These are phyloP conservation scores for Venturia nashicola DNA, from an alignment of 2,329 filamentous ascomycete genomes.

Conservation along the genomic window DNA sequence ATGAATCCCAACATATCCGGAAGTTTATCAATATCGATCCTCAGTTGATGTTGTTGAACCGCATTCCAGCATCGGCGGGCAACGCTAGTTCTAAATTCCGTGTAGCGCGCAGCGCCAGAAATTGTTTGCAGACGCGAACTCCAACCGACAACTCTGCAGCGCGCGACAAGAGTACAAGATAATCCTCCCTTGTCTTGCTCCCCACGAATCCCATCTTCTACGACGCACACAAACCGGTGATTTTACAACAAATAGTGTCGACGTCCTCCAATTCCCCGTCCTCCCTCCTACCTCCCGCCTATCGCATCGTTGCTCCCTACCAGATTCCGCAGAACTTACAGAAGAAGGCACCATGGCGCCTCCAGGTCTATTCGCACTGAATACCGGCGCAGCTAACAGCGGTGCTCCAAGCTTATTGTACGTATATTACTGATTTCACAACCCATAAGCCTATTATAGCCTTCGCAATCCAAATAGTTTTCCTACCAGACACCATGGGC, in stretches of 20 bases:
- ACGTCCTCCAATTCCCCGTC: not conserved
- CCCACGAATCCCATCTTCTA: not conserved
- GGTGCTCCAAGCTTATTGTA: constrained; percentile 30
- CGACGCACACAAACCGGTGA: not conserved
- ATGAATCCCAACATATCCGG: not conserved
- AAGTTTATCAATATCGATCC: not conserved
- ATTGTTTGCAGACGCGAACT: constrained; percentile 1
- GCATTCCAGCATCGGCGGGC: not conserved
- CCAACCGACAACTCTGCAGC: not conserved
- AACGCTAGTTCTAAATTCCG: not conserved
- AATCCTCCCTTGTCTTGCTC: not conserved
- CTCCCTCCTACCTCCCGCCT: not conserved
- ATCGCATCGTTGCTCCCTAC: not conserved
- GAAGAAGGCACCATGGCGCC: constrained; percentile 29
- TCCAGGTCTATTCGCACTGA: constrained; percentile 36
- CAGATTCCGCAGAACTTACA: constrained; percentile 18
- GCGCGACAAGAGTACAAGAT: not conserved
- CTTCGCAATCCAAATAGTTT: not conserved
- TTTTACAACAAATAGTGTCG: not conserved
- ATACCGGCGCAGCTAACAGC: constrained; percentile 29
- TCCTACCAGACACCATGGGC: not conserved
- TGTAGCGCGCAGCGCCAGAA: not conserved
- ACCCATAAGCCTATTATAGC: not conserved
- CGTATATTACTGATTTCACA: constrained; percentile 14
- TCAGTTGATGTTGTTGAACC: not conserved